phyloP scores from a whole-genome alignment of 2,329 filamentous ascomycete species.

The Teratosphaeria nubilosa region DNA sequence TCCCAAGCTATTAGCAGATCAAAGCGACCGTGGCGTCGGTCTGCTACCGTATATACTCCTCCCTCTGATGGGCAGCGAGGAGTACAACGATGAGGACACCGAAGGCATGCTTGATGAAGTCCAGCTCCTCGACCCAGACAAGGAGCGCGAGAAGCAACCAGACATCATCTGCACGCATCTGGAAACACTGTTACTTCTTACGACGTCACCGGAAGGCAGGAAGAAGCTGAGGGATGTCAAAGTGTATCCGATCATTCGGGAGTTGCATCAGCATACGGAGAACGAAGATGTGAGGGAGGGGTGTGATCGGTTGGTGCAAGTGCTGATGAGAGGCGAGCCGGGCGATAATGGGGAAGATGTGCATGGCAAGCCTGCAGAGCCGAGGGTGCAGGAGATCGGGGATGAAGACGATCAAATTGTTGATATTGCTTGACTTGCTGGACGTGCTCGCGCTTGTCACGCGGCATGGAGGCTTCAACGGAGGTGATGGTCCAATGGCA shows the following conservation, averaged over 20 bases:
- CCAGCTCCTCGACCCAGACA: constrained; percentile 81
- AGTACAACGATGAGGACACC: constrained; percentile 78
- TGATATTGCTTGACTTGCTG: constrained; percentile 23
- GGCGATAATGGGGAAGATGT: constrained; percentile 38
- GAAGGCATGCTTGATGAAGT: constrained; percentile 81
- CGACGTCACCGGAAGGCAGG: constrained; percentile 64
- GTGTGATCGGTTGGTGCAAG: constrained; percentile 81
- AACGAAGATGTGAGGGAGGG: constrained; percentile 73
- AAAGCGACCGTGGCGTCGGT: constrained; percentile 47
- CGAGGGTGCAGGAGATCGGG: constrained; percentile 34
- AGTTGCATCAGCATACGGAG: constrained; percentile 68
- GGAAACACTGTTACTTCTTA: constrained; percentile 76
- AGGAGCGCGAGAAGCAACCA: constrained; percentile 67
- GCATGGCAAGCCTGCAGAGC: constrained; percentile 19
- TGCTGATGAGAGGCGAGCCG: constrained; percentile 72
- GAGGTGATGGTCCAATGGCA: too few relatives aligned
- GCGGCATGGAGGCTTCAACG: too few relatives aligned
- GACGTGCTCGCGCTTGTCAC: neutral
- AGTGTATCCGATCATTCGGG: constrained; percentile 81
- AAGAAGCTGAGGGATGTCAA: constrained; percentile 65
- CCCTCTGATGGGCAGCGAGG: constrained; percentile 78
- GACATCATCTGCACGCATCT: constrained; percentile 77
- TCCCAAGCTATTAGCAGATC: constrained; percentile 29
- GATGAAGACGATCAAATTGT: constrained; percentile 31
- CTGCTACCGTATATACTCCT: constrained; percentile 81